Evolutionary conservation across 805 yeast genomes (phyloP), one percentile per base, ranked within the genome.

Genomic region (Hanseniaspora vineae): DNA sequence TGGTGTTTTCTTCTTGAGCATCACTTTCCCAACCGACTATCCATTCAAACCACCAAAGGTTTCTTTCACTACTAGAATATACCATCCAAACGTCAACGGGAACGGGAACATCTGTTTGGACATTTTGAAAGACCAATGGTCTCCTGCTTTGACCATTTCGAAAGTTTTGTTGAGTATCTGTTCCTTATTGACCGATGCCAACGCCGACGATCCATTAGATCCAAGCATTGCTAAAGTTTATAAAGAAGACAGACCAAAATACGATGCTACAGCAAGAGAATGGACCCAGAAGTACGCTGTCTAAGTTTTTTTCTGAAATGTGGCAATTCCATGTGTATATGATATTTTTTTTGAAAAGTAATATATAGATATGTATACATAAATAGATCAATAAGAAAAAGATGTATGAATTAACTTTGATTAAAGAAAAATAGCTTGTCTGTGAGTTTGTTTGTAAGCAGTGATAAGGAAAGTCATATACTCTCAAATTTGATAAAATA

Each of bases 201-300:
- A 90, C 63, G 97, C 97, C 37, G 98, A 92, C 66, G 98, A 92
- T 73, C 98, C 98, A 52, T 78, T 92, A 65, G 98, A 92, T 39
- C 97, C 97, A 19, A 98, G 92, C 69, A 92, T 92, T 60, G 97
- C 97, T 45, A 95, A 90, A 63, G 78, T 89, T 54, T 94, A 89
- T 73, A 89, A 89, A 73, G 86, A 88, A 56, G 97, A 92, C 70
- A 77, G 92, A 65, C 75, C 87, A 44, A 87, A 88, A 68, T 92
- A 88, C 67, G 97, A 92, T 70, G 86, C 95, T 55, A 88, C 95
- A 49, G 98, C 98, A 50, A 81, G 84, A 63, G 98, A 92, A 71
- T 92, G 97, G 97, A 92, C 98, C 33, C 84, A 90, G 73, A 92
- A 92, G 72, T 92, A 86, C 67, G 98, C 98, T 54, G 89, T 90